phyloP scores from a whole-genome alignment of 257 asterid species.

The Przewalskia tangutica region DNA sequence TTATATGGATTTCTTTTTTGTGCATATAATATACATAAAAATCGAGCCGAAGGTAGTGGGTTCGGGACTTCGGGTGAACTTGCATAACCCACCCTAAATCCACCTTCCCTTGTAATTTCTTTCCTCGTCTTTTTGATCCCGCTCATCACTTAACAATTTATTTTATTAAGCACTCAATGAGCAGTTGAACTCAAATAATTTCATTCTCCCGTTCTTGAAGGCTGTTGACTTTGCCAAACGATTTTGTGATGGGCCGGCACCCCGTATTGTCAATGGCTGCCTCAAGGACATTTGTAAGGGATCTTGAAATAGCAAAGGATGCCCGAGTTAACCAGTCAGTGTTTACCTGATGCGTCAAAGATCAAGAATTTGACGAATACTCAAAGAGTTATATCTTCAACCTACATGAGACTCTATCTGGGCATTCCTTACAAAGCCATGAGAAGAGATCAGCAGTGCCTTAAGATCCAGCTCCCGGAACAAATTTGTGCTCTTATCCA shows the following conservation, averaged over 20 bases:
- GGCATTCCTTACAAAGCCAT: background rate
- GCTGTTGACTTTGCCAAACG: constrained; percentile 97
- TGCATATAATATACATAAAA: background rate
- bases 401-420: background rate
- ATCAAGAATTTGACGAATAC: background rate
- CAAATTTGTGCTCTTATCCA: background rate
- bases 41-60: background rate
- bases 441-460: background rate
- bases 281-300: constrained; percentile 57
- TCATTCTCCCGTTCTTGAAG: constrained; percentile 23
- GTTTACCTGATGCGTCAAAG: constrained; percentile 5
- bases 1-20: background rate
- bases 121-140: too few species aligned
- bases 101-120: too few species aligned
- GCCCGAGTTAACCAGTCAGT: constrained; percentile 17
- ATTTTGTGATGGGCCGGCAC: constrained; percentile 94
- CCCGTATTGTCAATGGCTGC: constrained; percentile 85
- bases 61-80: background rate
- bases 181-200: background rate
- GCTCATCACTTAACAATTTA: too few species aligned
- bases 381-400: background rate
- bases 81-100: too few species aligned
- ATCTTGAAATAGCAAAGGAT: constrained; percentile 15
- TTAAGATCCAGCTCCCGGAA: background rate
- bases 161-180: too few species aligned